Conservation (phyloP, 192 early-diverging fungal species). For the Funneliformis geosporum region DNA sequence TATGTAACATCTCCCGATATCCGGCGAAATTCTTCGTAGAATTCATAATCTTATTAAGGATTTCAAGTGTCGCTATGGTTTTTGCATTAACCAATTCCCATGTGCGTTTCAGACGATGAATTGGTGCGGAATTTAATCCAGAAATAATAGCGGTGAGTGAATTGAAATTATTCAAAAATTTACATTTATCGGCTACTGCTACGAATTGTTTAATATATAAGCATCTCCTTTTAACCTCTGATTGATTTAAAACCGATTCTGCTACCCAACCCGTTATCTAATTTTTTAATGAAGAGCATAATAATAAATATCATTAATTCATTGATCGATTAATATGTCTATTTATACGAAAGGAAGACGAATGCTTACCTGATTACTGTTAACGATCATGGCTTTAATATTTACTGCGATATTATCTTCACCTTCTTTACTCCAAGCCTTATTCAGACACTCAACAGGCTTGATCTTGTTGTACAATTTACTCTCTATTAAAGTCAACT, state of each 20-base stretch:
- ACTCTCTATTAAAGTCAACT: slow-evolving; percentile 93
- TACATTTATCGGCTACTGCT: slow-evolving; percentile 69
- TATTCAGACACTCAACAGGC: slow-evolving; percentile 86
- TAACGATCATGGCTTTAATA: slow-evolving; percentile 84
- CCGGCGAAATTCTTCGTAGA: slow-evolving; percentile 79
- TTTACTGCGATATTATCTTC: slow-evolving; percentile 72
- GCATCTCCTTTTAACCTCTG: slow-evolving; percentile 79
- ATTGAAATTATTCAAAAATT: slow-evolving; percentile 89
- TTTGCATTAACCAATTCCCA: slow-evolving; percentile 76
- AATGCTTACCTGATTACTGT: slow-evolving; percentile 71
- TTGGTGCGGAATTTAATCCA: slow-evolving; percentile 83
- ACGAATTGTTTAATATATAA: slow-evolving; percentile 83
- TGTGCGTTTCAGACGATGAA: slow-evolving; percentile 87
- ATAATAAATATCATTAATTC: background rate
- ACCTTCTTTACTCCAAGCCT: slow-evolving; percentile 79
- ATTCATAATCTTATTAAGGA: slow-evolving; percentile 76
- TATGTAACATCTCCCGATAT: slow-evolving; percentile 84
- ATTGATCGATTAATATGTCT: too few species aligned
- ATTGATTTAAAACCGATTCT: slow-evolving; percentile 76
- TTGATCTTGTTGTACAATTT: slow-evolving; percentile 79
- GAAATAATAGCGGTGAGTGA: slow-evolving; percentile 89
- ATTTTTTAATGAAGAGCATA: too few species aligned
- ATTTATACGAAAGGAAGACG: background rate
- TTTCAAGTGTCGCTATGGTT: slow-evolving; percentile 58
- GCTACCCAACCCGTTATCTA: slow-evolving; percentile 81